Evolutionary conservation across 2,329 filamentous ascomycete species (phyloP).

Genomic region (Ascochyta clinopodiicola): DNA sequence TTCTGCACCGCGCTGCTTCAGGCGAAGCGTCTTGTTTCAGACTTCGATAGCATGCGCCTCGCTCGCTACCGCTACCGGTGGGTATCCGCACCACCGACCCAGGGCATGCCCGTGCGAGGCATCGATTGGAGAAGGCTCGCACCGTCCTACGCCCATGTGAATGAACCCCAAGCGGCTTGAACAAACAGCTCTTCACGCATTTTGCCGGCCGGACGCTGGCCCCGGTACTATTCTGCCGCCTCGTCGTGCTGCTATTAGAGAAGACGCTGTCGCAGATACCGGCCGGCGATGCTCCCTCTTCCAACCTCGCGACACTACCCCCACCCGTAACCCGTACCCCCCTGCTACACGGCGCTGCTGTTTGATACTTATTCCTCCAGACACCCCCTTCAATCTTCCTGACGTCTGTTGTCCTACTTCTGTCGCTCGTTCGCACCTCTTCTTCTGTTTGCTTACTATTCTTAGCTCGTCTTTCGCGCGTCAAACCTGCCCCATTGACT

Average conservation of each 20-base stretch:
- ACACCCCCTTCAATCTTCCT: slow-evolving; percentile 24
- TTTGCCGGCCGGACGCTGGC: slow-evolving; percentile 1
- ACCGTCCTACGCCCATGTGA: slow-evolving; percentile 4
- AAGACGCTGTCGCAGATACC: slow-evolving; percentile 19
- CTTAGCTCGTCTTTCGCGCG: slow-evolving; percentile 13
- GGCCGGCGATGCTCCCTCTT: slow-evolving; percentile 15
- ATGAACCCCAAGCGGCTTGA: slow-evolving; percentile 5
- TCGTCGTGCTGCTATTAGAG: slow-evolving; percentile 13
- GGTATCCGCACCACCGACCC: slow-evolving; percentile 10
- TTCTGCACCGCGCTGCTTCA: slow-evolving; percentile 1
- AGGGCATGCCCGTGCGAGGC: slow-evolving; percentile 7
- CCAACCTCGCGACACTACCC: slow-evolving; percentile 24
- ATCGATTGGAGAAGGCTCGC: slow-evolving; percentile 10
- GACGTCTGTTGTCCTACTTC: slow-evolving; percentile 29
- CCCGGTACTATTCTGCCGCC: neutral
- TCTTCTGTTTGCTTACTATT: slow-evolving; percentile 23
- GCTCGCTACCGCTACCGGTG: slow-evolving; percentile 21
- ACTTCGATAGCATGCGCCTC: slow-evolving; percentile 21
- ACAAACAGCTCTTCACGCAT: neutral
- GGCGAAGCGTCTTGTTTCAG: slow-evolving; percentile 17
- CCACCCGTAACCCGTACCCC: neutral
- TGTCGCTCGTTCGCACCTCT: slow-evolving; percentile 33
- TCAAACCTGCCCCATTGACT: slow-evolving; percentile 4
- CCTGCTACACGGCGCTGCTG: slow-evolving; percentile 19
- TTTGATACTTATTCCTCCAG: slow-evolving; percentile 42